Percentiles rank a stretch among this genome's conserved stretches.
phyloP scores from a whole-genome alignment of 2,329 filamentous ascomycete genomes.

The Pseudogymnoascus sp. region DNA sequence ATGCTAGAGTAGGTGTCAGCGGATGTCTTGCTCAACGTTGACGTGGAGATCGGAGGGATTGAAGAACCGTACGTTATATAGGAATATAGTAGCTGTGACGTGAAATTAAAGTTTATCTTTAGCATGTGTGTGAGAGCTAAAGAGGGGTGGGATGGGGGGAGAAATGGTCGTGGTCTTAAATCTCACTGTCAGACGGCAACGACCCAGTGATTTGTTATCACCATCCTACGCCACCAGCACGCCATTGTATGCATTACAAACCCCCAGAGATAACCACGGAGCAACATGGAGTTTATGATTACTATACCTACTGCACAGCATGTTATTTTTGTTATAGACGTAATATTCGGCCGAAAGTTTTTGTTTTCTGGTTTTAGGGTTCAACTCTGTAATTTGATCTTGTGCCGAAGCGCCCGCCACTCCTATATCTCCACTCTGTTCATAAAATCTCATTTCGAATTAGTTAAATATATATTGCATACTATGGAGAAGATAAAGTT shows the following conservation, averaged over 20 bases:
- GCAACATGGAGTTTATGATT: background rate
- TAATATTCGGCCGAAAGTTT: too few relatives aligned
- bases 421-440: too few relatives aligned
- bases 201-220: background rate
- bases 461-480: too few relatives aligned
- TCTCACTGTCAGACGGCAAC: background rate
- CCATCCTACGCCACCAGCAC: background rate
- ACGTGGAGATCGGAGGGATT: background rate
- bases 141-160: background rate
- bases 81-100: background rate
- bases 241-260: background rate
- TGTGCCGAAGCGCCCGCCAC: too few relatives aligned
- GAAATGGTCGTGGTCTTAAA: background rate
- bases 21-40: background rate
- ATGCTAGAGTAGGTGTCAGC: background rate
- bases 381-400: too few relatives aligned
- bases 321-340: background rate
- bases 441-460: too few relatives aligned
- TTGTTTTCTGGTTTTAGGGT: too few relatives aligned
- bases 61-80: background rate
- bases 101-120: background rate
- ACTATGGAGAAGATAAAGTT: too few relatives aligned
- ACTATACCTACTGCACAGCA: constrained; percentile 1
- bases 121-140: background rate
- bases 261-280: background rate